Percentiles rank a stretch among this genome's conserved stretches.
Conservation (phyloP, 805 yeast species). For the Spathaspora gorwiae region DNA sequence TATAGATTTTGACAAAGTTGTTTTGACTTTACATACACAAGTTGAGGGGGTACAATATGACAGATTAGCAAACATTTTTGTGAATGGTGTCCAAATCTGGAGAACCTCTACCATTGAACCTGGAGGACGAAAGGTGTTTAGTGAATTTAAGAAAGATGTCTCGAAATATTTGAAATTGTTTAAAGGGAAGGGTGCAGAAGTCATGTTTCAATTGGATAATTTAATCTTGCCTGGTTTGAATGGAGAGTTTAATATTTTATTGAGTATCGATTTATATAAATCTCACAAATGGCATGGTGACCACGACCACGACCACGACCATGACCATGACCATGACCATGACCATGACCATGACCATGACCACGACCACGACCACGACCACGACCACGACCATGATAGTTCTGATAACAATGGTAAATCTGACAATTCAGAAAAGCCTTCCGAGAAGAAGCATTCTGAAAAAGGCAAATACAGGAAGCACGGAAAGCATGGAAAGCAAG, state of each 20-base stretch:
- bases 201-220: constrained; percentile 65
- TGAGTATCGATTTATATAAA: constrained; percentile 50
- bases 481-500: not conserved
- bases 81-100: constrained; percentile 69
- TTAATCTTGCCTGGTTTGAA: constrained; percentile 47
- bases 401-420: not conserved
- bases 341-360: constrained; percentile 3
- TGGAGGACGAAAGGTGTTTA: constrained; percentile 37
- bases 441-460: not conserved
- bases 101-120: constrained; percentile 77
- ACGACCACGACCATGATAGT: not conserved
- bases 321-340: constrained; percentile 1
- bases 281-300: constrained; percentile 6
- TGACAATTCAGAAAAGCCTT: not conserved
- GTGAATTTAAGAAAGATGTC: constrained; percentile 58
- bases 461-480: not conserved
- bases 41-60: constrained; percentile 63
- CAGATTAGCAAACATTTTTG: constrained; percentile 57
- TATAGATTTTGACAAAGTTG: constrained; percentile 46
- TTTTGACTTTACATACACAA: constrained; percentile 48
- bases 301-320: not conserved
- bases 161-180: constrained; percentile 53
- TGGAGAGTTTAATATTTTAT: constrained; percentile 55
- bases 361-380: not conserved
- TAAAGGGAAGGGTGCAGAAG: constrained; percentile 26